Conservation (phyloP, 2,329 filamentous ascomycete genomes). For the Cladophialophora bantiana region DNA sequence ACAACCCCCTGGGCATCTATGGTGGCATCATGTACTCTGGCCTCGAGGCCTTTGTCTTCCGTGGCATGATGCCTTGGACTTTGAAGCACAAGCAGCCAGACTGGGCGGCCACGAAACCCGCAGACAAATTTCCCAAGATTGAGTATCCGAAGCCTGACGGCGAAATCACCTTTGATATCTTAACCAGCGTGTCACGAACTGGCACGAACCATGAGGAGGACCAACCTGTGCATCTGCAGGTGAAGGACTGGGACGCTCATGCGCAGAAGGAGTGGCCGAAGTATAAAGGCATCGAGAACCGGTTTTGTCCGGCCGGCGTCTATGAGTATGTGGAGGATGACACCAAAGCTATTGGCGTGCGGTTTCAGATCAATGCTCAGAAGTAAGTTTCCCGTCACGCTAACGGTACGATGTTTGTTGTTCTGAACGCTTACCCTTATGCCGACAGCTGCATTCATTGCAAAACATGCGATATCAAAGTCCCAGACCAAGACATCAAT, state of each 20-base stretch:
- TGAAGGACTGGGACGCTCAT: conserved; percentile 94
- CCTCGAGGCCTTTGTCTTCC: conserved; percentile 85
- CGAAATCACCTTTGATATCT: conserved; percentile 91
- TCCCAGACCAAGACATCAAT: conserved; percentile 94
- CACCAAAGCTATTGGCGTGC: conserved; percentile 82
- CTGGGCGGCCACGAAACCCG: conserved; percentile 77
- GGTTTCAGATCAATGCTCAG: conserved; percentile 97
- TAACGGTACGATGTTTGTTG: conserved; percentile 9
- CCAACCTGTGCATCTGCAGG: conserved; percentile 93
- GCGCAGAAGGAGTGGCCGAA: conserved; percentile 80
- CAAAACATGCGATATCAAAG: conserved; percentile 99
- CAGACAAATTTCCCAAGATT: conserved; percentile 83
- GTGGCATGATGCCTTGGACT: conserved; percentile 89
- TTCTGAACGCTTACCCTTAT: background rate
- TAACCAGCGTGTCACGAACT: conserved; percentile 92
- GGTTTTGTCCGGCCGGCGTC: conserved; percentile 96
- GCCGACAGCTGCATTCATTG: conserved; percentile 87
- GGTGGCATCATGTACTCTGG: conserved; percentile 93
- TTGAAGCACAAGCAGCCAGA: conserved; percentile 83
- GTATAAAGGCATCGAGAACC: conserved; percentile 91
- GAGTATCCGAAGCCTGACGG: conserved; percentile 97
- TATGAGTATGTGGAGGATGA: conserved; percentile 98
- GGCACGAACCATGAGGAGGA: conserved; percentile 99
- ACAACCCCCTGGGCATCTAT: conserved; percentile 82
- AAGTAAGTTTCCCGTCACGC: conserved; percentile 71